Conservation (phyloP, 345 rosid species). For the Lepidium aucheri region DNA sequence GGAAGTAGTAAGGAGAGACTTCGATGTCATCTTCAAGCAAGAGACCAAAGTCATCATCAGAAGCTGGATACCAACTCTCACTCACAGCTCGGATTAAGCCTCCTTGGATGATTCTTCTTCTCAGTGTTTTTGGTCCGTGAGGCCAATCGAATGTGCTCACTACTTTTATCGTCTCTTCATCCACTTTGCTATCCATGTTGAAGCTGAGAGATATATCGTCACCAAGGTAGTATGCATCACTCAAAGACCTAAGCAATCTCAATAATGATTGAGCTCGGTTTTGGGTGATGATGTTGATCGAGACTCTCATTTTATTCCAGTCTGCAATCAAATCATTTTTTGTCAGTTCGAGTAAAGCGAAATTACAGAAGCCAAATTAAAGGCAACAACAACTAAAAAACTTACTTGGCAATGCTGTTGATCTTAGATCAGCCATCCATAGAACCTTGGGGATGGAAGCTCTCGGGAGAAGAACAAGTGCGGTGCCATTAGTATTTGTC, state of each 20-base stretch:
- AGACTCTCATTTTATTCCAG: constrained; percentile 89
- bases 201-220: constrained; percentile 87
- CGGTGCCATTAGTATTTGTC: constrained; percentile 40
- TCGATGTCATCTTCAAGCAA: constrained; percentile 94
- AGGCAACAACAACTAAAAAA: background rate
- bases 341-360: background rate
- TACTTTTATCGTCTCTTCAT: constrained; percentile 67
- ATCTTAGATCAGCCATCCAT: constrained; percentile 97
- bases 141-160: constrained; percentile 82
- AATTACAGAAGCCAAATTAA: background rate
- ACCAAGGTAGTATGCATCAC: constrained; percentile 64
- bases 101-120: constrained; percentile 97
- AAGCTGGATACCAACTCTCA: constrained; percentile 95
- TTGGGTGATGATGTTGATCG: constrained; percentile 88
- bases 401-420: constrained; percentile 95
- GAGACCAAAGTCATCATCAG: constrained; percentile 84
- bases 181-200: constrained; percentile 95
- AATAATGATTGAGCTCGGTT: constrained; percentile 59
- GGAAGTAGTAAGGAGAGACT: constrained; percentile 89
- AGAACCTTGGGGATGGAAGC: constrained; percentile 69
- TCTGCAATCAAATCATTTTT: constrained; percentile 37
- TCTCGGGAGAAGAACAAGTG: constrained; percentile 62
- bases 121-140: constrained; percentile 75
- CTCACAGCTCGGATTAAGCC: constrained; percentile 98
- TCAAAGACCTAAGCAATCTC: constrained; percentile 73